A percentile compares a stretch with the other conserved stretches of the same genome.
Conservation (phyloP, 441 rosid genomes). For the Syzygium syzygioides region DNA sequence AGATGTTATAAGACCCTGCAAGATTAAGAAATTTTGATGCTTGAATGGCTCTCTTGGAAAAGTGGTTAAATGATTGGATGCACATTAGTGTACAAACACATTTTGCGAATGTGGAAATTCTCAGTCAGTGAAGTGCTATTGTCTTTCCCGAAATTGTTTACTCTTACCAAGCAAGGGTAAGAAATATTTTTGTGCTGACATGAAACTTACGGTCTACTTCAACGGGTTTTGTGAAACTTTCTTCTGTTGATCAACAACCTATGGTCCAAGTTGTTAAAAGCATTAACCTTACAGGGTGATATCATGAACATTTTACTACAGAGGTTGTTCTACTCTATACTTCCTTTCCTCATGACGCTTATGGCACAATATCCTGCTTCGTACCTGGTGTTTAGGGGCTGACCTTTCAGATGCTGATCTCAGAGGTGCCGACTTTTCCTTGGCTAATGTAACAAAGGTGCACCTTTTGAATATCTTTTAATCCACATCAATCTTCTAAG, state of each 20-base stretch:
- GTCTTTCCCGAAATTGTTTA: not conserved
- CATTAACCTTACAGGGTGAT: not conserved
- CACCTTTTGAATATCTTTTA: not conserved
- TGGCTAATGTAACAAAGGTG: constrained; percentile 90
- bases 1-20: not conserved
- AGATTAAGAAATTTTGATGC: not conserved
- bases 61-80: not conserved
- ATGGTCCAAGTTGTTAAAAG: not conserved
- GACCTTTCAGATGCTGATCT: constrained; percentile 91
- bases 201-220: not conserved
- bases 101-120: not conserved
- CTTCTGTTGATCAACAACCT: not conserved
- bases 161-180: not conserved
- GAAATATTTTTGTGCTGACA: not conserved
- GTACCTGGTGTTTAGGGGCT: constrained; percentile 47
- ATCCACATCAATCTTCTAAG: not conserved
- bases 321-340: not conserved
- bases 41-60: not conserved
- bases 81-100: not conserved
- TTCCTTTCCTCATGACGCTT: not conserved
- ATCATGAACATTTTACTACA: not conserved
- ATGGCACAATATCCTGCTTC: not conserved
- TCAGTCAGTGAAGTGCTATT: not conserved
- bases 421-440: constrained; percentile 75
- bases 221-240: not conserved